phyloP scores from a whole-genome alignment of 2,329 filamentous ascomycete species.

The Alternaria tenuissima region DNA sequence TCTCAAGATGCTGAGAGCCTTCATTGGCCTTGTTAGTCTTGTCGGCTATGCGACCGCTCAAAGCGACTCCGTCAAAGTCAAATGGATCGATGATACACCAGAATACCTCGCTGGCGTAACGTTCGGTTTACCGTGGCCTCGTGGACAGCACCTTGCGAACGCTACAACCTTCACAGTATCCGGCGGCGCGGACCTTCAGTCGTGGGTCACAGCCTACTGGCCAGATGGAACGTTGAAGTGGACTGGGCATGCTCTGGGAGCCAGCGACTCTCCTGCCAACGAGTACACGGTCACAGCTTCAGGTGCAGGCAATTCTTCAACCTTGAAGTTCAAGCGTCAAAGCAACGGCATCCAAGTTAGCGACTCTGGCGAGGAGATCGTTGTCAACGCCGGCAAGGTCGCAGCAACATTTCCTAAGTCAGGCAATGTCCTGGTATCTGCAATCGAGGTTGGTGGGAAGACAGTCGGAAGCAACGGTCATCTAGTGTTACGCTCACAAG shows the following conservation, averaged over 20 bases:
- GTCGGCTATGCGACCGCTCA: constrained; percentile 25
- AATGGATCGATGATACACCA: constrained; percentile 42
- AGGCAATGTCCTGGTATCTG: constrained; percentile 41
- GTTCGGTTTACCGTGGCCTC: constrained; percentile 53
- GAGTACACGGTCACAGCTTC: constrained; percentile 56
- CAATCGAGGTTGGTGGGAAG: constrained; percentile 52
- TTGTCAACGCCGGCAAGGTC: constrained; percentile 46
- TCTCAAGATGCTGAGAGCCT: constrained; percentile 24
- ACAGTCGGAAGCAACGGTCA: constrained; percentile 48
- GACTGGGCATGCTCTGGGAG: constrained; percentile 65
- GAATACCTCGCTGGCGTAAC: constrained; percentile 45
- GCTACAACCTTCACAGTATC: constrained; percentile 46
- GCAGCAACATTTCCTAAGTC: constrained; percentile 45
- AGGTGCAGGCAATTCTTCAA: constrained; percentile 27
- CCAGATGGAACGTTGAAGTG: constrained; percentile 68
- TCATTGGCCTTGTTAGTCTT: constrained; percentile 26
- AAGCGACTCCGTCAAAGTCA: constrained; percentile 36
- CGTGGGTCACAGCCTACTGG: constrained; percentile 68
- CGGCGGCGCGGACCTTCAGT: constrained; percentile 54
- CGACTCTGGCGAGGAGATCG: constrained; percentile 32
- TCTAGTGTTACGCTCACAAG: constrained; percentile 63
- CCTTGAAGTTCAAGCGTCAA: constrained; percentile 20
- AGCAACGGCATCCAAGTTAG: constrained; percentile 32
- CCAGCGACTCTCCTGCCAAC: constrained; percentile 51
- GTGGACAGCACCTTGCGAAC: constrained; percentile 49